A percentile compares a stretch with the other conserved stretches of the same genome.
Conservation (phyloP, 2,329 filamentous ascomycete genomes). For the Pseudofabraea citricarpa region DNA sequence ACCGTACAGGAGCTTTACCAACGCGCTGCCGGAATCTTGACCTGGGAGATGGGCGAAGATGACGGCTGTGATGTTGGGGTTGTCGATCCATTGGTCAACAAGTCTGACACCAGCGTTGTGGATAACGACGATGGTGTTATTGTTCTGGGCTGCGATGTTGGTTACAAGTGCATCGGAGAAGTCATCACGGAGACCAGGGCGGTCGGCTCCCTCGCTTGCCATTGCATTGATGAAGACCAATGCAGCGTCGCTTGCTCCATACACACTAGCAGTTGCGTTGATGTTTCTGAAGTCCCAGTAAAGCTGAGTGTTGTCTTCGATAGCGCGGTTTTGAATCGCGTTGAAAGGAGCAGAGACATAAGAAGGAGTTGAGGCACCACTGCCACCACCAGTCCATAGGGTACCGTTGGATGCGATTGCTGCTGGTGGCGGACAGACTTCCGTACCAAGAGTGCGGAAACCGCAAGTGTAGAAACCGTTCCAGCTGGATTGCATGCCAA, state of each 20-base stretch:
- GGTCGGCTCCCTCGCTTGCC: slow-evolving; percentile 66
- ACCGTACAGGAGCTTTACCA: slow-evolving; percentile 74
- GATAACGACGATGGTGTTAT: slow-evolving; percentile 58
- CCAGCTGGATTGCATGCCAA: slow-evolving; percentile 1
- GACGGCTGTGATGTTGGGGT: slow-evolving; percentile 71
- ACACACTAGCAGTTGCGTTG: slow-evolving; percentile 34
- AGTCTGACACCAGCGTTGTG: slow-evolving; percentile 57
- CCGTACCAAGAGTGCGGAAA: neutral
- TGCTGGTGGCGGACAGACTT: no score
- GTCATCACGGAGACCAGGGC: slow-evolving; percentile 58
- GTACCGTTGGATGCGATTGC: slow-evolving; percentile 42
- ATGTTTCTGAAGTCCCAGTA: slow-evolving; percentile 51
- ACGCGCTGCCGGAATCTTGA: slow-evolving; percentile 74
- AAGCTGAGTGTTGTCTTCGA: slow-evolving; percentile 48
- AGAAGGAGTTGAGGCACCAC: slow-evolving; percentile 40
- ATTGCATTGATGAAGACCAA: slow-evolving; percentile 62
- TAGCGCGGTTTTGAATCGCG: slow-evolving; percentile 44
- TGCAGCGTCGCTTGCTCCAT: slow-evolving; percentile 57
- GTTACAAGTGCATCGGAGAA: slow-evolving; percentile 52
- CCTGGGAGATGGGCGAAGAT: slow-evolving; percentile 77
- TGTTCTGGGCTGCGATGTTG: slow-evolving; percentile 51
- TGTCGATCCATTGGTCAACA: slow-evolving; percentile 64
- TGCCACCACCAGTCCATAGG: slow-evolving; percentile 40
- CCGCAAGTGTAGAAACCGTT: neutral
- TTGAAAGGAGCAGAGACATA: slow-evolving; percentile 48